Conservation (phyloP, 2,329 filamentous ascomycete species). For the Colletotrichum simmondsii region DNA sequence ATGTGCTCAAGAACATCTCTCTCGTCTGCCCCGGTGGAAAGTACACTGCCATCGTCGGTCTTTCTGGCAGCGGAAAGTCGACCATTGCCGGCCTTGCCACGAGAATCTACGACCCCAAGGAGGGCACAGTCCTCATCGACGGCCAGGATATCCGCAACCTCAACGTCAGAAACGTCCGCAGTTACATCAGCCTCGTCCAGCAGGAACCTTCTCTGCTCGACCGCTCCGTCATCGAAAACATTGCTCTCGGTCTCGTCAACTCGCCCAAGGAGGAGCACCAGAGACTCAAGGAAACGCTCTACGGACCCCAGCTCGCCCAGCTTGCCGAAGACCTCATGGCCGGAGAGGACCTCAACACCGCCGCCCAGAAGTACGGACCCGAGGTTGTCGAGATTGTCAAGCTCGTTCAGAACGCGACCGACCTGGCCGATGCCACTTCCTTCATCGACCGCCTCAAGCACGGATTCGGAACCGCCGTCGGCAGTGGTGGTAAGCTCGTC, state of each 20-base stretch:
- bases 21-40: slow-evolving; percentile 60
- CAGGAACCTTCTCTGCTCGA: slow-evolving; percentile 58
- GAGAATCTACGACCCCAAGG: slow-evolving; percentile 66
- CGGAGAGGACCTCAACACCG: slow-evolving; percentile 58
- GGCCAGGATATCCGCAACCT: slow-evolving; percentile 58
- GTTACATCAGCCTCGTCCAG: slow-evolving; percentile 56
- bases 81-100: slow-evolving; percentile 66
- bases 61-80: slow-evolving; percentile 68
- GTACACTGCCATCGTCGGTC: slow-evolving; percentile 67
- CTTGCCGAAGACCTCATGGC: slow-evolving; percentile 63
- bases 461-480: slow-evolving; percentile 64
- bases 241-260: slow-evolving; percentile 60
- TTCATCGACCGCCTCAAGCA: slow-evolving; percentile 66
- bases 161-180: slow-evolving; percentile 56
- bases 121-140: slow-evolving; percentile 59
- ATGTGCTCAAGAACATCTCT: slow-evolving; percentile 55
- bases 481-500: slow-evolving; percentile 63
- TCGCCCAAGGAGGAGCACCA: slow-evolving; percentile 51
- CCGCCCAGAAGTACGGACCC: slow-evolving; percentile 54
- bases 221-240: slow-evolving; percentile 61
- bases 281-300: slow-evolving; percentile 56
- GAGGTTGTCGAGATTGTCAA: slow-evolving; percentile 61
- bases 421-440: slow-evolving; percentile 66
- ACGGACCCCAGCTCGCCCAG: slow-evolving; percentile 59
- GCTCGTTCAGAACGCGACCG: slow-evolving; percentile 61